These are phyloP conservation scores for Colletotrichum costaricense DNA, from an alignment of 2,329 filamentous ascomycete genomes.

Conservation along the genomic window DNA sequence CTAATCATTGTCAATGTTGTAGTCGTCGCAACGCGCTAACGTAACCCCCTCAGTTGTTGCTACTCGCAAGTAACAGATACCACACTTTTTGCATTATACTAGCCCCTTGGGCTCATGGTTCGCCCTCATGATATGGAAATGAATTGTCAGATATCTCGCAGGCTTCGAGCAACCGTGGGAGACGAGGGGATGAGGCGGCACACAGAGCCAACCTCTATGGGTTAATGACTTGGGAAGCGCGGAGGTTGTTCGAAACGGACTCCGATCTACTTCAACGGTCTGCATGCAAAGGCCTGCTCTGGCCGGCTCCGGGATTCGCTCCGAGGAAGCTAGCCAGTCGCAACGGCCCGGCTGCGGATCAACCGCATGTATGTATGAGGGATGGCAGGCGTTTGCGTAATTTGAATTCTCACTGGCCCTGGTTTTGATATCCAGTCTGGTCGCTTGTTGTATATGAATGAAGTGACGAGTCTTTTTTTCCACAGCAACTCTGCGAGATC, in stretches of 20 bases:
- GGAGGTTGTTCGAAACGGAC: constrained; percentile 47
- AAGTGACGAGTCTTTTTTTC: background rate
- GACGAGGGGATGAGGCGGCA: constrained; percentile 21
- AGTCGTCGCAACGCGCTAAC: constrained; percentile 52
- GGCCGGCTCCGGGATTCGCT: constrained; percentile 12
- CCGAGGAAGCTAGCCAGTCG: constrained; percentile 16
- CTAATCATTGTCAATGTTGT: constrained; percentile 10
- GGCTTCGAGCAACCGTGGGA: constrained; percentile 34
- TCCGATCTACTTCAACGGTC: constrained; percentile 30
- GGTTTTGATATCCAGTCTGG: background rate
- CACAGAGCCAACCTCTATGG: constrained; percentile 22
- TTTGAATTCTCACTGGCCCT: constrained; percentile 36
- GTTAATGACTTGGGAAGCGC: constrained; percentile 37
- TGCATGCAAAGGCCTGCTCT: constrained; percentile 11
- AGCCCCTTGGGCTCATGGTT: constrained; percentile 38
- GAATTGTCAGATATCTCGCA: constrained; percentile 34
- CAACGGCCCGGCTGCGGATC: constrained; percentile 38
- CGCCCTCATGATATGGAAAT: constrained; percentile 35
- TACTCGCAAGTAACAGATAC: constrained; percentile 50
- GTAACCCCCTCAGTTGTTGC: constrained; percentile 51
- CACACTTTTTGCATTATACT: constrained; percentile 37
- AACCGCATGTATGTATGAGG: constrained; percentile 38
- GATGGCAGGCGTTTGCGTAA: constrained; percentile 38
- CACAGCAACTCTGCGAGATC: background rate
- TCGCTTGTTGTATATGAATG: background rate